Evolutionary conservation across 257 asterid species (phyloP).

Genomic region (Fraxinus excelsior): DNA sequence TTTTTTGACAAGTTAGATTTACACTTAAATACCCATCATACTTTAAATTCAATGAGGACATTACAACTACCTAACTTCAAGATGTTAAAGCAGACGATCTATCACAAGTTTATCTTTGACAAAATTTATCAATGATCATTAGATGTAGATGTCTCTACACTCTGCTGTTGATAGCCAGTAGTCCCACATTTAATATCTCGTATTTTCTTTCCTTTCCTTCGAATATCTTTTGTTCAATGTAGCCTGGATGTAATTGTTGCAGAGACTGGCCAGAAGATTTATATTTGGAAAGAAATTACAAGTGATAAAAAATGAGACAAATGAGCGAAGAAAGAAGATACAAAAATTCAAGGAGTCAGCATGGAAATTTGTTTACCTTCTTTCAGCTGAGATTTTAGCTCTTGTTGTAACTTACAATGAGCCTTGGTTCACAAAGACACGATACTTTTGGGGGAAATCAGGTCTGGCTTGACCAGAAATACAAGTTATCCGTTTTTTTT

Average conservation of each 20-base stretch:
- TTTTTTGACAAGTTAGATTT: no score
- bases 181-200: not conserved
- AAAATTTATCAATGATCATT: no score
- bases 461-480: constrained; percentile 85
- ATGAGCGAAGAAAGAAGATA: constrained; percentile 61
- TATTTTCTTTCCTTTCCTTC: constrained; percentile 13
- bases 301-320: constrained; percentile 46
- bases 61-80: not conserved
- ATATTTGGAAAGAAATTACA: constrained; percentile 70
- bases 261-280: constrained; percentile 68
- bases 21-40: not conserved
- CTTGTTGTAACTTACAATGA: constrained; percentile 77
- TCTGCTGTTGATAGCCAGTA: not conserved
- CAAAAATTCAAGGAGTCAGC: constrained; percentile 95
- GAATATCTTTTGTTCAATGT: constrained; percentile 25
- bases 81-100: not conserved
- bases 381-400: constrained; percentile 86
- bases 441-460: constrained; percentile 86
- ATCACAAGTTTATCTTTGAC: not conserved
- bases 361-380: constrained; percentile 89
- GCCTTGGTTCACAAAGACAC: constrained; percentile 84
- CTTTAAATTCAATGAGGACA: not conserved
- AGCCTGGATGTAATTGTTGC: constrained; percentile 38
- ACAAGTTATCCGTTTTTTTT: constrained; percentile 43
- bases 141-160: not conserved